Percentiles rank a stretch among this genome's conserved stretches.
Evolutionary conservation across 169 alveolate genomes (phyloP).

Genomic region (Eimeria necatrix): DNA sequence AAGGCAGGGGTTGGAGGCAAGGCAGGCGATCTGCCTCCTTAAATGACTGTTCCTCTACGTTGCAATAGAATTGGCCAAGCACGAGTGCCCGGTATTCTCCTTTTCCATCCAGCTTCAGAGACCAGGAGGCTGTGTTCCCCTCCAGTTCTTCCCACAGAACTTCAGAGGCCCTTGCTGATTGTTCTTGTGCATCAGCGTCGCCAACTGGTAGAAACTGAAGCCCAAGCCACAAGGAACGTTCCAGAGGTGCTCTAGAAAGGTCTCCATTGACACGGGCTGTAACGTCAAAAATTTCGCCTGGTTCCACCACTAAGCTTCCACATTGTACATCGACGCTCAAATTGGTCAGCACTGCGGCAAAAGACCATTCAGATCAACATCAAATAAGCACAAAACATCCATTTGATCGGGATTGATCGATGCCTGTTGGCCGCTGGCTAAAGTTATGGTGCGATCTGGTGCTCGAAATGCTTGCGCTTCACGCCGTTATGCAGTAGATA

Average conservation of each 20-base stretch:
- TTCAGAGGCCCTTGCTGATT: not conserved
- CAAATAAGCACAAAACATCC: not conserved
- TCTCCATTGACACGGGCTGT: not conserved
- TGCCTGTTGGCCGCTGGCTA: not conserved
- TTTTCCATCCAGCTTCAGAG: not conserved
- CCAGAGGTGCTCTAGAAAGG: not conserved
- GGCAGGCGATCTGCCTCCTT: not conserved
- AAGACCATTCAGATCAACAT: not conserved
- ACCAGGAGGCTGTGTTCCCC: conserved; percentile 4
- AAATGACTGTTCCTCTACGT: not conserved
- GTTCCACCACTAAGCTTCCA: conserved; percentile 20
- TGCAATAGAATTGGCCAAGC: conserved; percentile 29
- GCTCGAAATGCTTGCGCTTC: not conserved
- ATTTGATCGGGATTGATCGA: not conserved
- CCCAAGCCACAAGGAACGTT: conserved; percentile 8
- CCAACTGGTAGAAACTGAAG: conserved; percentile 17
- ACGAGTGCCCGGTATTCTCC: conserved; percentile 56
- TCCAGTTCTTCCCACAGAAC: conserved; percentile 35
- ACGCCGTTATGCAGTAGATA: not conserved
- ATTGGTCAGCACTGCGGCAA: not conserved
- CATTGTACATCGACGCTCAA: conserved; percentile 32
- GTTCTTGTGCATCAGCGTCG: not conserved
- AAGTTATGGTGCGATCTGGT: not conserved
- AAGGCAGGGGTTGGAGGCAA: conserved; percentile 27
- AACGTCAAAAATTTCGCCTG: conserved; percentile 13